Conservation (phyloP, 306 rosid species). For the Trifolium subterraneum region DNA sequence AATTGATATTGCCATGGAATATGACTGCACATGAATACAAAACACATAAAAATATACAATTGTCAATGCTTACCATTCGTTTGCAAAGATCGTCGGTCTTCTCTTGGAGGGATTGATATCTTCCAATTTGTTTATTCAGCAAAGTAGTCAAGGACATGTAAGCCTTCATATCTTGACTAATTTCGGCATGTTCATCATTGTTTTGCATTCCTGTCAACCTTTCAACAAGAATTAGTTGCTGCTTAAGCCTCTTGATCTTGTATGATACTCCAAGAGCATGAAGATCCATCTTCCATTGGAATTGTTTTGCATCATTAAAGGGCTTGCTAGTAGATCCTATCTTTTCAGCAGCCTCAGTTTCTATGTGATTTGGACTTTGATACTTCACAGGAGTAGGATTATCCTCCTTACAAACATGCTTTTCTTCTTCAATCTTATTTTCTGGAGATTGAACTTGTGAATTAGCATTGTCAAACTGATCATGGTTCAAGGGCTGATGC, state of each 20-base stretch:
- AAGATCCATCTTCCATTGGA: constrained; percentile 89
- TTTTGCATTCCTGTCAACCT: constrained; percentile 78
- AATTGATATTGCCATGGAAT: neutral
- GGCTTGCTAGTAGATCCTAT: constrained; percentile 45
- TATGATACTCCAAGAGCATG: constrained; percentile 90
- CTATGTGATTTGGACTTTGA: constrained; percentile 34
- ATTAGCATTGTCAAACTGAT: constrained; percentile 26
- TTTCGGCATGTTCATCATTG: constrained; percentile 51
- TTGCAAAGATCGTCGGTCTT: constrained; percentile 81
- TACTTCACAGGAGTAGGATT: constrained; percentile 35
- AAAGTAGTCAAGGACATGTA: constrained; percentile 58
- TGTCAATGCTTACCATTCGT: constrained; percentile 71
- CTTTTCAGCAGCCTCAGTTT: constrained; percentile 42
- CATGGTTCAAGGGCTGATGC: constrained; percentile 24
- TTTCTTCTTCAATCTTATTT: constrained; percentile 47
- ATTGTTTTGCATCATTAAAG: constrained; percentile 58
- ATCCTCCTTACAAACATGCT: constrained; percentile 36
- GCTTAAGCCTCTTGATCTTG: constrained; percentile 94
- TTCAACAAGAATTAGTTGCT: constrained; percentile 83
- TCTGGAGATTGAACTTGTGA: constrained; percentile 49
- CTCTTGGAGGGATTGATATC: constrained; percentile 86
- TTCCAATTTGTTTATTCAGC: constrained; percentile 79
- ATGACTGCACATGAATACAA: neutral
- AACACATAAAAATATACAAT: constrained; percentile 12
- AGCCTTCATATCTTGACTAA: constrained; percentile 52